These are phyloP conservation scores for Serendipita sp. DNA, from an alignment of 768 basidiomycete genomes.

Conservation along the genomic window DNA sequence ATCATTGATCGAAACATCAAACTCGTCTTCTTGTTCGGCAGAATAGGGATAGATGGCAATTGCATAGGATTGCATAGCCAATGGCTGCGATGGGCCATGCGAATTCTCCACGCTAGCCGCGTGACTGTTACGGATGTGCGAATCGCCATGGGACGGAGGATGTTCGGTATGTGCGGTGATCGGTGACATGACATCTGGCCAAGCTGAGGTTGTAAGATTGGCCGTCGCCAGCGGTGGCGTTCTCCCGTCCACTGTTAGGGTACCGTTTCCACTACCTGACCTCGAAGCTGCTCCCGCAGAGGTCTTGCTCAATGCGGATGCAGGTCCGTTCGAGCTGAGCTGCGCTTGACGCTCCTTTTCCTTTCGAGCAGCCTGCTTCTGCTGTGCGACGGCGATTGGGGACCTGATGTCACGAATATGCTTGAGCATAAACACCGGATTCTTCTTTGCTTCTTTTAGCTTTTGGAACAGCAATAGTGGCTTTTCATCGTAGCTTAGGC, in stretches of 20 bases:
- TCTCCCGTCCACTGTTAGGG: neutral
- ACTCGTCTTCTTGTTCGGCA: conserved; percentile 97
- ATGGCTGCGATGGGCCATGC: neutral
- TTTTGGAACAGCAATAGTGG: conserved; percentile 93
- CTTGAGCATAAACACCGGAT: conserved; percentile 97
- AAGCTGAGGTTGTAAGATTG: conserved; percentile 45
- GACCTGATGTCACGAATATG: conserved; percentile 95
- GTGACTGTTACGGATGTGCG: conserved; percentile 23
- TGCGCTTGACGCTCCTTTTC: conserved; percentile 9
- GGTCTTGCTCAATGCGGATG: conserved; percentile 8
- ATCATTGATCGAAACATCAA: conserved; percentile 82
- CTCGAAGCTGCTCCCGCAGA: neutral
- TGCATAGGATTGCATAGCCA: conserved; percentile 50
- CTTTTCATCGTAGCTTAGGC: conserved; percentile 95
- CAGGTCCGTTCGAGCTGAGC: neutral
- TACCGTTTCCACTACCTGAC: neutral
- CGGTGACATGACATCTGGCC: conserved; percentile 63
- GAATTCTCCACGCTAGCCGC: neutral
- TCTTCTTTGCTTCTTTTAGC: conserved; percentile 92
- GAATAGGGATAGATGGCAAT: conserved; percentile 98
- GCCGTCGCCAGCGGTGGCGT: conserved; percentile 40
- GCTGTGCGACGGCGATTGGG: conserved; percentile 90
- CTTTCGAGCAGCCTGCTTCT: conserved; percentile 74
- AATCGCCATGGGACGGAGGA: conserved; percentile 15
- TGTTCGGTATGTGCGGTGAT: conserved; percentile 13